Evolutionary conservation across 2,329 filamentous ascomycete genomes (phyloP).

Genomic region (Neopestalotiopsis sp.): DNA sequence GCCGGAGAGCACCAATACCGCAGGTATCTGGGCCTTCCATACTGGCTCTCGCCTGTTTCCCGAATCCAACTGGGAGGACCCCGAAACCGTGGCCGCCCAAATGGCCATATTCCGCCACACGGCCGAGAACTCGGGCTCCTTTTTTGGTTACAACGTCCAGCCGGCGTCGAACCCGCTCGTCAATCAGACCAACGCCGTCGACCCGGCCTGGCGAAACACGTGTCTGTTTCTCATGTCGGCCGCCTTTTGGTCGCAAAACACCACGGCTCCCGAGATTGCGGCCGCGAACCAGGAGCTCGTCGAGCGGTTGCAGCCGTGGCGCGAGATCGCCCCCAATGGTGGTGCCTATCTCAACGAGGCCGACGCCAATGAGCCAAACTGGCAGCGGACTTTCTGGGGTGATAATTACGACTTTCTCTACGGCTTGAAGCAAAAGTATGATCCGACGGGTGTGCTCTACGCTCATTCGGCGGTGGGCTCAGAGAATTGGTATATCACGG

Average conservation of each 20-base stretch:
- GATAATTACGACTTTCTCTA: conserved; percentile 37
- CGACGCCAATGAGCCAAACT: conserved; percentile 39
- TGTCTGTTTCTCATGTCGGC: not conserved
- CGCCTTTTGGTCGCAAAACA: not conserved
- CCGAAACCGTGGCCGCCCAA: conserved; percentile 23
- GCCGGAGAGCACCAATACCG: conserved; percentile 16
- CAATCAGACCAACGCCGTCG: conserved; percentile 33
- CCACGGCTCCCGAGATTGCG: not conserved
- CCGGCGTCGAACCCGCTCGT: conserved; percentile 25
- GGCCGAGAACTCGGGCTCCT: conserved; percentile 25
- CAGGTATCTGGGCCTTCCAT: conserved; percentile 39
- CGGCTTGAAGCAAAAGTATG: conserved; percentile 47
- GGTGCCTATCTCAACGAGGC: conserved; percentile 47
- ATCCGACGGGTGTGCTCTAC: conserved; percentile 43
- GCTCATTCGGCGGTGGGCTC: conserved; percentile 46
- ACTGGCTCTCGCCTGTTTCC: conserved; percentile 34
- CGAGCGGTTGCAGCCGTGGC: conserved; percentile 8
- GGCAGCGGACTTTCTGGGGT: conserved; percentile 40
- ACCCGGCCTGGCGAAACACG: conserved; percentile 51
- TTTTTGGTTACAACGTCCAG: conserved; percentile 29
- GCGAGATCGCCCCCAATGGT: conserved; percentile 23
- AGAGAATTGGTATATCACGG: conserved; percentile 23
- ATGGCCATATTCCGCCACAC: conserved; percentile 22
- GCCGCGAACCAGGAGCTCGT: conserved; percentile 7
- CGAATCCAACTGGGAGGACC: conserved; percentile 29